Evolutionary conservation across 805 yeast species (phyloP).

Genomic region (Spathaspora arborariae): DNA sequence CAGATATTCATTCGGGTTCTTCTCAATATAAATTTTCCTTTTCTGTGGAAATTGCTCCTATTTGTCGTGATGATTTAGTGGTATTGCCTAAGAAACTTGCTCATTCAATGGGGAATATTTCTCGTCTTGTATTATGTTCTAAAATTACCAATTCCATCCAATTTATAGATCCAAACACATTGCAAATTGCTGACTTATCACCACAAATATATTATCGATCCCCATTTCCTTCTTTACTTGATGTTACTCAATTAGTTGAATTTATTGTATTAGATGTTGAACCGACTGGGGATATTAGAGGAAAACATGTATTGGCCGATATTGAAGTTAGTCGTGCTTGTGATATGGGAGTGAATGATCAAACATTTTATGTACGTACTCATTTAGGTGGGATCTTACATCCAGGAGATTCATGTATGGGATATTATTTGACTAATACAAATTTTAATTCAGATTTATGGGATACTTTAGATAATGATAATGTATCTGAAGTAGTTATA

Average conservation of each 20-base stretch:
- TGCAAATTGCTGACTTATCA: conserved; percentile 72
- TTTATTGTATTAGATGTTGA: conserved; percentile 92
- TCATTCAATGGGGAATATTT: conserved; percentile 73
- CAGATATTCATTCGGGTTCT: conserved; percentile 88
- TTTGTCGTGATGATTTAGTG: conserved; percentile 95
- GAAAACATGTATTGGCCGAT: conserved; percentile 82
- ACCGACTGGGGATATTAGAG: conserved; percentile 76
- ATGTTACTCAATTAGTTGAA: conserved; percentile 72
- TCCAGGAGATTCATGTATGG: conserved; percentile 94
- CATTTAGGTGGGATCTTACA: conserved; percentile 93
- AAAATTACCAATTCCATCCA: conserved; percentile 81
- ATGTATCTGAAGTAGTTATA: conserved; percentile 78
- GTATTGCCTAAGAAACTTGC: conserved; percentile 88
- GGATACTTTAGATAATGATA: conserved; percentile 61
- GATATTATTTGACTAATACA: conserved; percentile 80
- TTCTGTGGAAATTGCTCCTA: conserved; percentile 91
- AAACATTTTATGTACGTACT: conserved; percentile 77
- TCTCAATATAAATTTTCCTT: conserved; percentile 86
- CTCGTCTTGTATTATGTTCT: conserved; percentile 79
- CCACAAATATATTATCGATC: conserved; percentile 75
- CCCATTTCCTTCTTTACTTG: conserved; percentile 76
- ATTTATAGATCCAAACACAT: conserved; percentile 78
- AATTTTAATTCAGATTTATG: conserved; percentile 86
- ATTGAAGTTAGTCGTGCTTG: conserved; percentile 84
- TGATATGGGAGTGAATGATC: conserved; percentile 85